phyloP scores from a whole-genome alignment of 306 rosid genomes.

The Psophocarpus tetragonolobus region DNA sequence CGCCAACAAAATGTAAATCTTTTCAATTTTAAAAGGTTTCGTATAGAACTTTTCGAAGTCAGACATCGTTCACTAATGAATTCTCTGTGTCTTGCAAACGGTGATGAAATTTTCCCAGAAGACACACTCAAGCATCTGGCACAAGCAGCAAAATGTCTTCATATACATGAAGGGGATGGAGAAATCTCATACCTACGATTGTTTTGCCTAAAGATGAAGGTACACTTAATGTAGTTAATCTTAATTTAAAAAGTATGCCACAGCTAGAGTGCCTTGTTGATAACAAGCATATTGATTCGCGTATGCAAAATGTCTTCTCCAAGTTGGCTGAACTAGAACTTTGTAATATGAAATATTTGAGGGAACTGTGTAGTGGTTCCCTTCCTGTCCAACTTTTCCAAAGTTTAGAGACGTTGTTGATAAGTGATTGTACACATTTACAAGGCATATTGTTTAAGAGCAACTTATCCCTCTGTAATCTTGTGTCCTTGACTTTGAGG shows the following conservation, averaged over 20 bases:
- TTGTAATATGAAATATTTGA: not conserved
- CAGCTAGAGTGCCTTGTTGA: not conserved
- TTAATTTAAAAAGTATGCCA: fast-evolving
- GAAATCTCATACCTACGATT: conserved; percentile 22
- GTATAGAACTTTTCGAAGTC: not conserved
- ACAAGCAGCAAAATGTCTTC: too few relatives aligned
- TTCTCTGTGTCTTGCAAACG: not conserved
- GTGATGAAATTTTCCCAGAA: not conserved
- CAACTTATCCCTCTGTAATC: not conserved
- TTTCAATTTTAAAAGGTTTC: not conserved
- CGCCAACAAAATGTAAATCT: not conserved
- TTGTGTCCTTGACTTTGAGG: fast-evolving
- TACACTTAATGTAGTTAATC: not conserved
- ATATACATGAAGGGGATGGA: not conserved
- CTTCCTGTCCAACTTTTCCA: not conserved
- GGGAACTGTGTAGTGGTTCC: conserved; percentile 5
- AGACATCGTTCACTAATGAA: not conserved
- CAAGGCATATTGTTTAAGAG: not conserved
- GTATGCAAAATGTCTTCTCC: not conserved
- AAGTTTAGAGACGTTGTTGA: not conserved
- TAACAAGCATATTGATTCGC: not conserved
- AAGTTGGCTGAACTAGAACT: not conserved
- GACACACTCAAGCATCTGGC: not conserved
- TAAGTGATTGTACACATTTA: fast-evolving
- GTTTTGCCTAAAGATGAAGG: not conserved